Conservation (phyloP, 495 filamentous ascomycete species). For the Durotheca rogersii region DNA sequence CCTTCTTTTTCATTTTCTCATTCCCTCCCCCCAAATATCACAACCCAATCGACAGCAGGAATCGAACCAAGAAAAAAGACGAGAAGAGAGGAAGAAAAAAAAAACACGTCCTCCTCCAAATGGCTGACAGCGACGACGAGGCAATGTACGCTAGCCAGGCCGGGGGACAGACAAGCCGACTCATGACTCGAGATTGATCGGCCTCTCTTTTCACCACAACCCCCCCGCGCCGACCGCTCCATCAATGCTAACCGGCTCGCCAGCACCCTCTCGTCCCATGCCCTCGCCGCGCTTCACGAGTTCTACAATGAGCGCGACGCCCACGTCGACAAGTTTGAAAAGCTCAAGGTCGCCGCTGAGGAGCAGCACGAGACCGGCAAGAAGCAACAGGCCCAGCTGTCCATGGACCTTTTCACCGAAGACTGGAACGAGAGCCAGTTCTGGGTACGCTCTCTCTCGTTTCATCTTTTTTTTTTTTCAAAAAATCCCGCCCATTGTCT, state of each 20-base stretch:
- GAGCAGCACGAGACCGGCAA: constrained; percentile 37
- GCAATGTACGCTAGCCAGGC: constrained; percentile 37
- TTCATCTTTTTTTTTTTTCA: background rate
- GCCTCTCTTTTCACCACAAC: background rate
- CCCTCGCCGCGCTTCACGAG: constrained; percentile 63
- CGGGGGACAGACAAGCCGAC: too few species aligned
- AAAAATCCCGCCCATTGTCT: too few species aligned
- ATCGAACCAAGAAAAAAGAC: too few species aligned
- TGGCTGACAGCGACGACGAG: constrained; percentile 45
- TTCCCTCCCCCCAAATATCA: background rate
- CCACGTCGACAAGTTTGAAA: constrained; percentile 62
- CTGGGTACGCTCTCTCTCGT: constrained; percentile 53
- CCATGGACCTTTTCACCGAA: constrained; percentile 73
- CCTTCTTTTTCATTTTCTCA: background rate
- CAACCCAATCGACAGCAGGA: too few species aligned
- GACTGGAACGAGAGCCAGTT: constrained; percentile 84
- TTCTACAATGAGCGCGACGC: constrained; percentile 70
- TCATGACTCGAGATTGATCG: too few species aligned
- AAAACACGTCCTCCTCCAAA: constrained; percentile 8
- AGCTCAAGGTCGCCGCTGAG: constrained; percentile 52
- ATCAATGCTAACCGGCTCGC: background rate
- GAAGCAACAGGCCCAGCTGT: constrained; percentile 42
- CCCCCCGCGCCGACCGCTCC: too few species aligned
- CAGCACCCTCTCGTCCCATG: constrained; percentile 58
- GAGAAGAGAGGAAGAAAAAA: too few species aligned